Base-by-base conservation (phyloP, 2,329 filamentous ascomycete species). In the Paecilomyces niveus region DNA sequence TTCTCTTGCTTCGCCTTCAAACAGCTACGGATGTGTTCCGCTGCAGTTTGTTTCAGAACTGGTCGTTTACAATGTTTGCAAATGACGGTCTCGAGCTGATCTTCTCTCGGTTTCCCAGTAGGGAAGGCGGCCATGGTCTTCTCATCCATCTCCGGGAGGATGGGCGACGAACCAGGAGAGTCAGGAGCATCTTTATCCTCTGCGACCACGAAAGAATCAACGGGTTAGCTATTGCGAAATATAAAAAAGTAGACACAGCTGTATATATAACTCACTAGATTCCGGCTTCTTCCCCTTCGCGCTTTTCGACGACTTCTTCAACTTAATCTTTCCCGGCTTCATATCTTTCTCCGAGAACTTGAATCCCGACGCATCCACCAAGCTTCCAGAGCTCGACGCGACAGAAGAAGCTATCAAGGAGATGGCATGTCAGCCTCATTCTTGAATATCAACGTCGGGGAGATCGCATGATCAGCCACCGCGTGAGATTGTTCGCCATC, bases 61-160 rank as follows among this genome's bases (percentile, higher is more conserved):
- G 89, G 89, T 67, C 95, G 92, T 76, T 94, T 96, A 78, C 93
- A 99, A 72, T 95, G 91, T 72, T 94, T 97, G 82, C 93, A 99
- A 64, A 89, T 83, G 55, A 94, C 86, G 9, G 90, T 83, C 62
- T 96, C 90, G 10, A 89, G 84, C 58, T 81, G 81, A 68, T 96
- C 92, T 66, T 92, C 87, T 64, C 96, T 82, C 0, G 92, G 91
- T 59, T 88, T 86, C 61, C 91, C 90, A 53, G 88, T 92, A 3
- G 86, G 81, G 73, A 97, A 97, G 3, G 89, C 89, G 60, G 90
- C 86, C 65, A 89, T 84, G 13, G 89, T 86, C 61, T 81, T 84
- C 60, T 92, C 87, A 67, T 95, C 90, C 55, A 96, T 83, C 56
- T 85, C 71, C 4, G 76, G 76, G n/a, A 78, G 68, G 22, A 76